phyloP scores from a whole-genome alignment of 2,329 filamentous ascomycete genomes.

The Claviceps purpurea region DNA sequence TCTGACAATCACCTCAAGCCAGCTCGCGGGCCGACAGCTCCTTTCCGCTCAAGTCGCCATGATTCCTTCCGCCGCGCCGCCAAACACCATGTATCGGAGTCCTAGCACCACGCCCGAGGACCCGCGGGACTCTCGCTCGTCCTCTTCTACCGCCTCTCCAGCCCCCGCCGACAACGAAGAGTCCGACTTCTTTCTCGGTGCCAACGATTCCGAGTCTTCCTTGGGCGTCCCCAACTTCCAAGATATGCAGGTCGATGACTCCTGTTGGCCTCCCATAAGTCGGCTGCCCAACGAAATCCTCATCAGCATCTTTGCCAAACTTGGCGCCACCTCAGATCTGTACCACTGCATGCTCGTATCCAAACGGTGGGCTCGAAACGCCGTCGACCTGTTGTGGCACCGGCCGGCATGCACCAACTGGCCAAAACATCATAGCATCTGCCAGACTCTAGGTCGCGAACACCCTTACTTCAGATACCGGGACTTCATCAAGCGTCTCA shows the following conservation, averaged over 20 bases:
- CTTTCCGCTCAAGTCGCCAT: conserved; percentile 1
- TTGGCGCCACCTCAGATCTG: conserved; percentile 63
- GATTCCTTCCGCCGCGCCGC: conserved; percentile 9
- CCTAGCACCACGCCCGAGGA: conserved; percentile 16
- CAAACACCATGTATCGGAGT: conserved; percentile 9
- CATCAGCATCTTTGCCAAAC: conserved; percentile 80
- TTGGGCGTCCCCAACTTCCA: conserved; percentile 67
- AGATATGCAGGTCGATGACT: conserved; percentile 57
- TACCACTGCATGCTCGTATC: conserved; percentile 88
- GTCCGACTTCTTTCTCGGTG: conserved; percentile 79
- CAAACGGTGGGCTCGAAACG: conserved; percentile 83
- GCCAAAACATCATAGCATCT: conserved; percentile 68
- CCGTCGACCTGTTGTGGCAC: conserved; percentile 90
- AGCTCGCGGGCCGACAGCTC: neutral
- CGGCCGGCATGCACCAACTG: conserved; percentile 82
- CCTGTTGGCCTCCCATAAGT: conserved; percentile 65
- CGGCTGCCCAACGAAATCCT: conserved; percentile 87
- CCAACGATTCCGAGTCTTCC: conserved; percentile 89
- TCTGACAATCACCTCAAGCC: neutral
- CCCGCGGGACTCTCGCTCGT: conserved; percentile 41
- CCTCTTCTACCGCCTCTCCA: conserved; percentile 62
- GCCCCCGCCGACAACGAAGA: conserved; percentile 72
- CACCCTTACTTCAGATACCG: conserved; percentile 80
- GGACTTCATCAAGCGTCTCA: conserved; percentile 82
- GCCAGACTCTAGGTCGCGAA: conserved; percentile 56